Conservation (phyloP, 441 rosid genomes). For the Breynia disticha region DNA sequence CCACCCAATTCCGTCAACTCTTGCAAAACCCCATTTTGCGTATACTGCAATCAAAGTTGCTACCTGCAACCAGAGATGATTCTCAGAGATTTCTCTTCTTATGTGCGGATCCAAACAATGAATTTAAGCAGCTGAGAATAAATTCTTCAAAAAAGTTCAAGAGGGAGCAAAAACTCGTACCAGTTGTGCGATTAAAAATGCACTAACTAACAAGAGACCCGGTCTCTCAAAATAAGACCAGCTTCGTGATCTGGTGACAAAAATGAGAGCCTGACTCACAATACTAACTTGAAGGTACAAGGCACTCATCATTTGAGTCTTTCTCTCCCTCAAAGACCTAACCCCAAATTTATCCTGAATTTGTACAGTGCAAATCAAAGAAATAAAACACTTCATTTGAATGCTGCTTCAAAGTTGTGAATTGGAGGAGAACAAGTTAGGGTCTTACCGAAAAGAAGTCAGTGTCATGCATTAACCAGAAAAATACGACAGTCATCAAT, state of each 20-base stretch:
- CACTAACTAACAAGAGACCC: slow-evolving; percentile 35
- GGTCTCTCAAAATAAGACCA: slow-evolving; percentile 70
- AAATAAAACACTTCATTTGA: slow-evolving; percentile 6
- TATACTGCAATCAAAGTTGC: slow-evolving; percentile 61
- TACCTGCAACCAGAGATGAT: slow-evolving; percentile 21
- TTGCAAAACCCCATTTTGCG: slow-evolving; percentile 57
- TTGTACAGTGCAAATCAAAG: neutral
- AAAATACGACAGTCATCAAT: slow-evolving; percentile 55
- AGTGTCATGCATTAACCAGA: slow-evolving; percentile 56
- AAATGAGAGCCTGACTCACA: slow-evolving; percentile 72
- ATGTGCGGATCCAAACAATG: too few relatives aligned
- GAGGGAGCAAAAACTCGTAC: slow-evolving; percentile 20
- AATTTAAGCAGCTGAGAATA: neutral
- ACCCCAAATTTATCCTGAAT: slow-evolving; percentile 45
- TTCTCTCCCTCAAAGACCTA: slow-evolving; percentile 23
- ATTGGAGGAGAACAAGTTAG: neutral
- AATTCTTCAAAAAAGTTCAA: neutral
- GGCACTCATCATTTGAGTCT: slow-evolving; percentile 46
- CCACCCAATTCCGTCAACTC: slow-evolving; percentile 64
- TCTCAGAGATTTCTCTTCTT: neutral
- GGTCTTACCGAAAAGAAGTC: slow-evolving; percentile 52
- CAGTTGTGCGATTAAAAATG: slow-evolving; percentile 57
- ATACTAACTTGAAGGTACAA: slow-evolving; percentile 79
- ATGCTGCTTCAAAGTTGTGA: neutral
- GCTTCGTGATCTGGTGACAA: slow-evolving; percentile 66